phyloP scores from a whole-genome alignment of 2,329 filamentous ascomycete species.

The Aspergillus tanneri region DNA sequence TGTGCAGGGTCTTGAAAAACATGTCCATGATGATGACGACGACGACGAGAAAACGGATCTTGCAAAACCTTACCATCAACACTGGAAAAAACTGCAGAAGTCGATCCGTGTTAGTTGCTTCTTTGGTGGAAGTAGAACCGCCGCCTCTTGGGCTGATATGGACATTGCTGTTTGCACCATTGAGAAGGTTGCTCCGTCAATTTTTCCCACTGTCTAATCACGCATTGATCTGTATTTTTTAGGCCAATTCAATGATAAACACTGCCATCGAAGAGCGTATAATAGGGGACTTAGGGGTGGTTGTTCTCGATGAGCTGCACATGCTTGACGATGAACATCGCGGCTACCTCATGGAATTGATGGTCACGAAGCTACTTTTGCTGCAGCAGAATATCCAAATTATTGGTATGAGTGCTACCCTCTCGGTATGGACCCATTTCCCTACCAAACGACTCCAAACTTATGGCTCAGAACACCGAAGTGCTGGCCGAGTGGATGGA shows the following conservation, averaged over 20 bases:
- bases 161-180: conserved; percentile 78
- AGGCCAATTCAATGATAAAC: conserved; percentile 75
- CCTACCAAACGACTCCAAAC: not conserved
- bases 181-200: conserved; percentile 59
- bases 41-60: conserved; percentile 35
- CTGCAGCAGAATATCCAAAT: conserved; percentile 68
- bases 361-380: conserved; percentile 70
- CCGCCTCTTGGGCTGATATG: conserved; percentile 68
- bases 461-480: conserved; percentile 60
- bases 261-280: conserved; percentile 69
- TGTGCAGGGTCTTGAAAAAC: conserved; percentile 58
- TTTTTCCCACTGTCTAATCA: not conserved
- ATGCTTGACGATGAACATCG: conserved; percentile 76
- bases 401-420: conserved; percentile 76
- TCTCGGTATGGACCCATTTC: conserved; percentile 55
- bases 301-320: conserved; percentile 77
- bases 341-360: conserved; percentile 72
- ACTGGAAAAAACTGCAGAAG: conserved; percentile 57
- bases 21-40: conserved; percentile 31
- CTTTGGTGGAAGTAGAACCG: conserved; percentile 70
- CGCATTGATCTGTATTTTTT: not conserved
- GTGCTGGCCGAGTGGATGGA: conserved; percentile 68
- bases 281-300: conserved; percentile 62
- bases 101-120: conserved; percentile 67
- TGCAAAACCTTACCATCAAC: conserved; percentile 48